phyloP scores from a whole-genome alignment of 73 alveolate species.

The Uronychia binucleata region DNA sequence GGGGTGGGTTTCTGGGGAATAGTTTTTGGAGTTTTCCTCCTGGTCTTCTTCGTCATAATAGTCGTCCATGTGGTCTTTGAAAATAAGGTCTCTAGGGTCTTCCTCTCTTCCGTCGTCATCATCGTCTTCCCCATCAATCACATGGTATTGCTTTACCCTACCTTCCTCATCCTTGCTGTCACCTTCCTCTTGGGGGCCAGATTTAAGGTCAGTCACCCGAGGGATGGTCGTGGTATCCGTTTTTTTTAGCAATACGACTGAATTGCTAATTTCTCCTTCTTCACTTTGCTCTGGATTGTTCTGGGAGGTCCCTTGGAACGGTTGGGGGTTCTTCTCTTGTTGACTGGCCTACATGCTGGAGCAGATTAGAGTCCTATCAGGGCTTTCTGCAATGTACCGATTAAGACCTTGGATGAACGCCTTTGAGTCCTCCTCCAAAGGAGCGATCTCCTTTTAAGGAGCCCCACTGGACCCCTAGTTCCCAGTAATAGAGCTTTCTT shows the following conservation, averaged over 20 bases:
- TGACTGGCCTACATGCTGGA: not conserved
- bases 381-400: not conserved
- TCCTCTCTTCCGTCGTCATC: not conserved
- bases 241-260: too few species aligned
- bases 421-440: not conserved
- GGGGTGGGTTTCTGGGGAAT: not conserved
- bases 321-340: not conserved
- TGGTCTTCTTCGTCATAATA: not conserved
- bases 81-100: not conserved
- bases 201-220: too few species aligned
- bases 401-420: not conserved
- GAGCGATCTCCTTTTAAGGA: not conserved
- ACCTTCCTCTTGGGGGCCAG: not conserved
- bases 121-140: not conserved
- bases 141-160: not conserved
- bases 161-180: not conserved
- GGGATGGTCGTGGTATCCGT: too few species aligned
- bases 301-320: too few species aligned
- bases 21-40: not conserved
- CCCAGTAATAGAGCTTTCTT: not conserved
- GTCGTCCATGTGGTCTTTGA: not conserved
- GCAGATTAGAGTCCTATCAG: not conserved
- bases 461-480: not conserved
- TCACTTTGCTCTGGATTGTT: too few species aligned
- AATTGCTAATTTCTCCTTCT: too few species aligned